phyloP scores from a whole-genome alignment of 2,329 filamentous ascomycete species.

The Incumbomyces lentus region DNA sequence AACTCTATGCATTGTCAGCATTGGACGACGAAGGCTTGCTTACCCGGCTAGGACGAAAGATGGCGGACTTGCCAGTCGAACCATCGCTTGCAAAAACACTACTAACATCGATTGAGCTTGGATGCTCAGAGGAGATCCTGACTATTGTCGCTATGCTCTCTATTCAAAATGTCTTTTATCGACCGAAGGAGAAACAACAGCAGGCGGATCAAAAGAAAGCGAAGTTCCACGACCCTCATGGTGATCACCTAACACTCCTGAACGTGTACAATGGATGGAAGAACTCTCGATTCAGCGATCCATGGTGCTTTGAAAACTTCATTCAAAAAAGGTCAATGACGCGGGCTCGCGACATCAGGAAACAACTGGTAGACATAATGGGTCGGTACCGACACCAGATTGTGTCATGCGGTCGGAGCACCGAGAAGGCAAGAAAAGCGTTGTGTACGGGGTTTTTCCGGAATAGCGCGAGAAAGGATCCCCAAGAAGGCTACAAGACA shows the following conservation, averaged over 20 bases:
- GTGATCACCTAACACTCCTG: conserved; percentile 86
- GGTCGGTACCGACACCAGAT: conserved; percentile 76
- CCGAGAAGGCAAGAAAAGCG: conserved; percentile 74
- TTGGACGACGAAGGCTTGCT: conserved; percentile 91
- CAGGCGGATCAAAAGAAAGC: conserved; percentile 96
- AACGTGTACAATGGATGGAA: conserved; percentile 99
- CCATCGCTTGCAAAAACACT: conserved; percentile 82
- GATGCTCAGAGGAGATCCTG: conserved; percentile 87
- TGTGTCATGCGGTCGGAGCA: conserved; percentile 76
- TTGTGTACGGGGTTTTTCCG: conserved; percentile 93
- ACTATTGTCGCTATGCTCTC: conserved; percentile 93
- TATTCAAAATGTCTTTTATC: conserved; percentile 78
- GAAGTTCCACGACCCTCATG: conserved; percentile 91
- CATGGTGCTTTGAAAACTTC: conserved; percentile 98
- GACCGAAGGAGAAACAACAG: conserved; percentile 92
- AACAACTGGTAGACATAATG: conserved; percentile 90
- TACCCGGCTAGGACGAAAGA: conserved; percentile 83
- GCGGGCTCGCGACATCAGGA: conserved; percentile 80
- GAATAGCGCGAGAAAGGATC: conserved; percentile 87
- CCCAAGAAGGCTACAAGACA: conserved; percentile 94
- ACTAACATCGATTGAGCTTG: conserved; percentile 74
- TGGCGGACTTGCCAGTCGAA: conserved; percentile 99
- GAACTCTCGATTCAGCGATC: conserved; percentile 63
- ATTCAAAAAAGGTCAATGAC: conserved; percentile 85
- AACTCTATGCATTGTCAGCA: conserved; percentile 82